Base-by-base conservation (phyloP, 805 yeast species). In the Schwanniomyces occidentalis region DNA sequence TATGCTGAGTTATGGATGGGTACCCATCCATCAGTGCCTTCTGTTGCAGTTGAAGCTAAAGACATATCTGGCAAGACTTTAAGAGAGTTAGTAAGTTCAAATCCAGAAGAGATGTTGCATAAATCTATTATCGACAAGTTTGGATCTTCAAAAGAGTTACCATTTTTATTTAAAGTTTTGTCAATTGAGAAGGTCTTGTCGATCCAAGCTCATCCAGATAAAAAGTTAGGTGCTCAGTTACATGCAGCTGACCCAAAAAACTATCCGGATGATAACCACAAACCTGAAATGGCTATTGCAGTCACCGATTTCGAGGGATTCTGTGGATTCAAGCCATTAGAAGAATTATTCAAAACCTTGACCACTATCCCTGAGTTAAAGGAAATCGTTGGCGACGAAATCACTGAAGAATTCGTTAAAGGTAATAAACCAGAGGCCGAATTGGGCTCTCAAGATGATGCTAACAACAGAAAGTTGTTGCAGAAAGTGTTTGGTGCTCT, bases 1-100 rank as follows among this genome's bases (percentile, higher is more conserved):
- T 93, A 93, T 56, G 99, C 99, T 12, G 99, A 93, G 62, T 71
- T 93, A 48, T 93, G 99, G 99, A 93, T 93, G 99, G 99, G 99
- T 24, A 89, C 98, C 16, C 99, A 93, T 58, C 91, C 95, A 34
- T 85, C 85, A 29, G 89, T 85, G 8, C 96, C 98, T 18, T 83
- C 96, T 13, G 63, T 63, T 30, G 74, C 76, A 31, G 72, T 74
- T 16, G 75, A 65, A 17, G 57, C 53, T 20, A 48, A 41, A 6
- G 52, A 48, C 15, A 42, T 46, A 14, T 61, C 69, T 13, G 82
- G 82, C 20, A 65, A 74, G 46, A 71, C 78, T 14, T 72, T 93
- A 57, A 72, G 89, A 41, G 85, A 85, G 13, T 56, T 86, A 23
- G 76, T 91, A 36, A 61, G 69, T n/a, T 58, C 63, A 6, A 57